Percentiles rank a stretch among this genome's conserved stretches.
These are phyloP conservation scores for Parasitella parasitica DNA, from an alignment of 371 early-diverging fungal genomes.

Conservation along the genomic window DNA sequence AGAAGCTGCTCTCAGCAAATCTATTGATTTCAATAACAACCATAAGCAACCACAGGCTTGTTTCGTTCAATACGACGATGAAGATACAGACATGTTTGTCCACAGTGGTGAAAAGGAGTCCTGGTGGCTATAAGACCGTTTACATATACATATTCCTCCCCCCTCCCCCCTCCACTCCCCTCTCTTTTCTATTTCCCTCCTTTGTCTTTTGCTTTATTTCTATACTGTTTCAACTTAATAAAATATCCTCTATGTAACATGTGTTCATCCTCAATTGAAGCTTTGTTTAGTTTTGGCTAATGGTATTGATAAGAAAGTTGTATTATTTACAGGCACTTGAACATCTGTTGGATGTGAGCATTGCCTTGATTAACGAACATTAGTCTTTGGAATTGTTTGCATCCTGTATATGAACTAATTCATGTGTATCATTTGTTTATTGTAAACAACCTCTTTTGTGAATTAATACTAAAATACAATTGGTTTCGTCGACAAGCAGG, in stretches of 20 bases:
- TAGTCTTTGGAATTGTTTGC: too few species aligned
- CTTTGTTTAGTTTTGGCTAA: too few species aligned
- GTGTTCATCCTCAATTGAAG: too few species aligned
- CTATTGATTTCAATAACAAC: conserved; percentile 5
- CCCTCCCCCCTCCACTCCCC: background rate
- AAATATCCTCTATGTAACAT: background rate
- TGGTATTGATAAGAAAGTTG: too few species aligned
- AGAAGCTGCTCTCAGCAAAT: conserved; percentile 3
- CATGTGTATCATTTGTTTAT: too few species aligned
- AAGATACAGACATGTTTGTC: conserved; percentile 43
- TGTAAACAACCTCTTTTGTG: background rate
- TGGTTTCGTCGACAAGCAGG: background rate
- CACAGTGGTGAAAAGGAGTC: conserved; percentile 46
- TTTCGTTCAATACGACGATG: conserved; percentile 22
- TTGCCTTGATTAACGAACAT: too few species aligned
- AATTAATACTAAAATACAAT: background rate
- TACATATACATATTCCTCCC: conserved; percentile 1
- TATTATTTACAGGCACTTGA: too few species aligned
- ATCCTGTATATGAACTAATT: too few species aligned
- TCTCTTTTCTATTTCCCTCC: background rate
- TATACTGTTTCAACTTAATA: background rate
- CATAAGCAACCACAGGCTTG: background rate
- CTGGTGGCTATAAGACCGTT: conserved; percentile 43
- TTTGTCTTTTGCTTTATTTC: background rate
- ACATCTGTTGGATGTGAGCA: too few species aligned